Evolutionary conservation across 2,329 filamentous ascomycete genomes (phyloP).

Genomic region (Neofusicoccum umdonicola): DNA sequence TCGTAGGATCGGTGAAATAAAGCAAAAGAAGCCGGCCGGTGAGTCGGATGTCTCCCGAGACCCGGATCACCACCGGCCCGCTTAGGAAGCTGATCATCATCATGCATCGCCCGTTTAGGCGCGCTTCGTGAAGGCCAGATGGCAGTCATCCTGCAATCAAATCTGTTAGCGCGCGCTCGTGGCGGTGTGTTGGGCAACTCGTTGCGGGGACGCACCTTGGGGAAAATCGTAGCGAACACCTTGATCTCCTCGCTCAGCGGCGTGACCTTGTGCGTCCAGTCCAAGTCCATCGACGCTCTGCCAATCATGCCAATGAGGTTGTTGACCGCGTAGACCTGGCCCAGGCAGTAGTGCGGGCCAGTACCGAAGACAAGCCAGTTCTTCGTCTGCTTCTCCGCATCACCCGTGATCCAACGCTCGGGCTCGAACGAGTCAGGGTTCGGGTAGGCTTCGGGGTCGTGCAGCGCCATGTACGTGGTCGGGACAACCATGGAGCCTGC

Average conservation of each 20-base stretch:
- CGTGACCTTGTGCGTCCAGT: conserved; percentile 89
- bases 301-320: conserved; percentile 88
- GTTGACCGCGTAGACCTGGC: conserved; percentile 84
- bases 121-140: conserved; percentile 18
- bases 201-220: conserved; percentile 57
- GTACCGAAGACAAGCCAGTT: conserved; percentile 97
- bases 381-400: conserved; percentile 88
- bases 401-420: conserved; percentile 85
- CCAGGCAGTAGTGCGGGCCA: conserved; percentile 93
- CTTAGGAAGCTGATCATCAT: conserved; percentile 10
- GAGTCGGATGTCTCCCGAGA: conserved; percentile 9
- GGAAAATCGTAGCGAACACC: conserved; percentile 98
- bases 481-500: conserved; percentile 88
- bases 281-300: conserved; percentile 80
- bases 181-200: neutral
- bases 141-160: conserved; percentile 19
- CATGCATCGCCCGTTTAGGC: conserved; percentile 7
- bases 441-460: conserved; percentile 88
- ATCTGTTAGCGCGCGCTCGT: neutral
- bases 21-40: conserved; percentile 4
- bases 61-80: conserved; percentile 10
- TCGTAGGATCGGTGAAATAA: neutral
- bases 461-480: conserved; percentile 83
- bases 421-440: conserved; percentile 87
- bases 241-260: conserved; percentile 88